Evolutionary conservation across 805 yeast species (phyloP).

Genomic region (Helenozyma baotianmanensis): DNA sequence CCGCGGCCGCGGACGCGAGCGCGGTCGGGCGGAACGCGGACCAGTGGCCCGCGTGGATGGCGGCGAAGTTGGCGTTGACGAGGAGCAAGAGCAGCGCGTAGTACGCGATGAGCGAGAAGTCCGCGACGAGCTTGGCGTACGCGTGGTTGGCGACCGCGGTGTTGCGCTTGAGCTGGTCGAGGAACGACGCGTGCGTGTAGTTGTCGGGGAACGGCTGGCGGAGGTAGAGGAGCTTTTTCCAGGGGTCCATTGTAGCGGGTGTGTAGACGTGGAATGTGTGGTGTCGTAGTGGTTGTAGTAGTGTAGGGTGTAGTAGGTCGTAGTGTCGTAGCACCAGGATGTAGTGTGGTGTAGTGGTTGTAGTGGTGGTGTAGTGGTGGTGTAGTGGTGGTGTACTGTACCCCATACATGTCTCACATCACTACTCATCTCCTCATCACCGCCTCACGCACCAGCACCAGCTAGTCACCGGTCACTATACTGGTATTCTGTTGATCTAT

Average conservation of each 20-base stretch:
- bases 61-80: constrained; percentile 65
- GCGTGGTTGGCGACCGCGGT: constrained; percentile 68
- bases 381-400: too few relatives aligned
- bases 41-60: constrained; percentile 49
- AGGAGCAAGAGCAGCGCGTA: constrained; percentile 62
- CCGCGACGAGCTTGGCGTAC: constrained; percentile 60
- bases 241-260: constrained; percentile 18
- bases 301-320: too few relatives aligned
- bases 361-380: too few relatives aligned
- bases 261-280: background rate
- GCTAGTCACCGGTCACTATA: too few relatives aligned
- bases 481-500: too few relatives aligned
- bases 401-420: too few relatives aligned
- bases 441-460: too few relatives aligned
- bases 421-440: too few relatives aligned
- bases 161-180: constrained; percentile 75
- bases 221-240: constrained; percentile 85
- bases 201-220: constrained; percentile 88
- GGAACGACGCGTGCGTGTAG: constrained; percentile 76
- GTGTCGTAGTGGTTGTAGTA: too few relatives aligned
- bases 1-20: constrained; percentile 16
- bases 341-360: too few relatives aligned
- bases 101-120: constrained; percentile 61
- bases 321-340: too few relatives aligned
- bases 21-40: constrained; percentile 42